A percentile compares a stretch with the other conserved stretches of the same genome.
Evolutionary conservation across 441 rosid genomes (phyloP).

Genomic region (Aleurites moluccanus): DNA sequence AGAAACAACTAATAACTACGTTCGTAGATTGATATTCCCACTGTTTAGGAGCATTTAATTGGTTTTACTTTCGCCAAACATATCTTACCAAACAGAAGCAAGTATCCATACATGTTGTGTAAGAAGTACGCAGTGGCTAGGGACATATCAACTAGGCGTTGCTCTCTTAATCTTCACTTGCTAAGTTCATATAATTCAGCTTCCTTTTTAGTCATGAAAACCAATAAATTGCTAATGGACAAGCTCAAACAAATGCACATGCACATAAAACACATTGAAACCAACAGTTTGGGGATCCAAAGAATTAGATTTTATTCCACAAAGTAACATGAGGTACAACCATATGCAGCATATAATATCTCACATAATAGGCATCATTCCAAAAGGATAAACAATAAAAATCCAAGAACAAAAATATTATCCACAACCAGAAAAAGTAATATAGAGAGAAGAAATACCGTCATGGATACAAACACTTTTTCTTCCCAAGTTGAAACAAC

Average conservation of each 20-base stretch:
- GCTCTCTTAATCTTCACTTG: neutral
- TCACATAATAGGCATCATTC: neutral
- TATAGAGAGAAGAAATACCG: neutral
- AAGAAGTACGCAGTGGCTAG: neutral
- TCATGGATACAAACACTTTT: neutral
- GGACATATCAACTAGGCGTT: neutral
- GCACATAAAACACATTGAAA: neutral
- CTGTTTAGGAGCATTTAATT: neutral
- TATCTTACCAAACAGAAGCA: neutral
- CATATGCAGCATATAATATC: neutral
- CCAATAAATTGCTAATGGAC: neutral
- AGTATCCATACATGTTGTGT: neutral
- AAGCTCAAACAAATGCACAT: neutral
- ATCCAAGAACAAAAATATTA: neutral
- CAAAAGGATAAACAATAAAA: neutral
- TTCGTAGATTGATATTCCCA: neutral
- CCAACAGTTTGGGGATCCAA: neutral
- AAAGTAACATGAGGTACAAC: neutral
- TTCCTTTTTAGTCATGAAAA: neutral
- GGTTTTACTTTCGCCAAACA: neutral
- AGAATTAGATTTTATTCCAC: neutral
- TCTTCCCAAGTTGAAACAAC: neutral
- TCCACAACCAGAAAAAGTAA: neutral
- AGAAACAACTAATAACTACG: neutral
- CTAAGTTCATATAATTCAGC: neutral